Evolutionary conservation across 2,329 filamentous ascomycete species (phyloP).

Genomic region (Xylogone sp.): DNA sequence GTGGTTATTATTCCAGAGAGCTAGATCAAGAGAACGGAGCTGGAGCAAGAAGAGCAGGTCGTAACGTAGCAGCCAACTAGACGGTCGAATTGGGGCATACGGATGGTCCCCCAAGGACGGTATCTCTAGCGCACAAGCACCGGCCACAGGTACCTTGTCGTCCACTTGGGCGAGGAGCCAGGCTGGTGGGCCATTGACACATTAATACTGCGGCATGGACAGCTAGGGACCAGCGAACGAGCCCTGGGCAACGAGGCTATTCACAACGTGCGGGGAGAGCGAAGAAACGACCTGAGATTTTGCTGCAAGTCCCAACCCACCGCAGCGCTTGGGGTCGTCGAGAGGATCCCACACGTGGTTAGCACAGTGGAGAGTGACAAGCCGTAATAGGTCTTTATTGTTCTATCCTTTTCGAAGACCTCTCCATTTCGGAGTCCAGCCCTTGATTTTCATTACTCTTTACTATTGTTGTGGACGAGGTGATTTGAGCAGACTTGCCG

Average conservation of each 20-base stretch:
- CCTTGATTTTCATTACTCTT: too few relatives aligned
- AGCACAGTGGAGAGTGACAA: not conserved
- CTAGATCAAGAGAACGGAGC: too few relatives aligned
- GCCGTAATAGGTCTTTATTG: too few relatives aligned
- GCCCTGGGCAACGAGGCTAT: not conserved
- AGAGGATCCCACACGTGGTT: not conserved
- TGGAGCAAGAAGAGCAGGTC: not conserved
- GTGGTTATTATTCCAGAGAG: too few relatives aligned
- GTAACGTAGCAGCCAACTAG: not conserved
- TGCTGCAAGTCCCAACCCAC: not conserved
- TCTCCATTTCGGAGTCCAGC: too few relatives aligned
- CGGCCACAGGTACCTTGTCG: not conserved
- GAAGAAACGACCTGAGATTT: not conserved
- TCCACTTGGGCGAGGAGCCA: not conserved
- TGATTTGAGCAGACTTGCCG: too few relatives aligned
- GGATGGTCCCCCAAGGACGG: not conserved
- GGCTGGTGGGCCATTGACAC: not conserved
- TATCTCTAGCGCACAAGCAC: too few relatives aligned
- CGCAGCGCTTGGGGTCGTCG: not conserved
- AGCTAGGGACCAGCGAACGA: not conserved
- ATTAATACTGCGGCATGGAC: not conserved
- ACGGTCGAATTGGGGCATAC: not conserved
- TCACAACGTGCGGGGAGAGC: not conserved
- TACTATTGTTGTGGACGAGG: too few relatives aligned
- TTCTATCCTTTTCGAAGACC: too few relatives aligned